These are phyloP conservation scores for Alternaria brassicicola DNA, from an alignment of 2,329 filamentous ascomycete species.

Conservation along the genomic window DNA sequence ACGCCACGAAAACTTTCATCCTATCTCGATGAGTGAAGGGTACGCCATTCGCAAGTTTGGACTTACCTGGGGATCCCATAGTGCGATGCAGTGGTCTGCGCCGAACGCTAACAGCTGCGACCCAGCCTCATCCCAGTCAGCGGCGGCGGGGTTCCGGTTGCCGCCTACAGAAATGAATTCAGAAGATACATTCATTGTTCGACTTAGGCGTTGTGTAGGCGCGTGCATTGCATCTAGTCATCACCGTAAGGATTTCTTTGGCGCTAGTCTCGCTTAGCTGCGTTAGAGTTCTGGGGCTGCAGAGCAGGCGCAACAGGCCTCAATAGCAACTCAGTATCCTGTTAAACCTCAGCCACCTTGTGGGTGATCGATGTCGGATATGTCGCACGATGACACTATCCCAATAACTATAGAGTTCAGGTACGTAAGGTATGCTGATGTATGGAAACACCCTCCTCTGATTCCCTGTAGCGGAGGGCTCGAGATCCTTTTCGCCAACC, in stretches of 20 bases:
- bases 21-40: slow-evolving; percentile 37
- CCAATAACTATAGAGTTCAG: slow-evolving; percentile 76
- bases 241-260: slow-evolving; percentile 36
- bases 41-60: neutral
- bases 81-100: slow-evolving; percentile 82
- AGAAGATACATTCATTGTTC: slow-evolving; percentile 38
- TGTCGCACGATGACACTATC: slow-evolving; percentile 49
- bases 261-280: slow-evolving; percentile 41
- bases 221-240: slow-evolving; percentile 25
- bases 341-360: neutral
- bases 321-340: neutral
- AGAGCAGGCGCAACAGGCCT: slow-evolving; percentile 11
- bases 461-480: slow-evolving; percentile 71
- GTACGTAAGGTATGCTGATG: slow-evolving; percentile 35
- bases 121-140: slow-evolving; percentile 77
- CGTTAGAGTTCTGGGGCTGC: neutral
- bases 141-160: slow-evolving; percentile 86
- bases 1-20: slow-evolving; percentile 63
- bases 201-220: slow-evolving; percentile 21
- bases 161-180: slow-evolving; percentile 77
- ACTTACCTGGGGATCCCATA: slow-evolving; percentile 82
- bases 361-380: slow-evolving; percentile 23
- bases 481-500: slow-evolving; percentile 89
- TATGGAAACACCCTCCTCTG: slow-evolving; percentile 1
- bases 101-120: slow-evolving; percentile 82